Conservation (phyloP, 225 moss, liverwort and hornwort genomes). For the Marchantia paleacea region DNA sequence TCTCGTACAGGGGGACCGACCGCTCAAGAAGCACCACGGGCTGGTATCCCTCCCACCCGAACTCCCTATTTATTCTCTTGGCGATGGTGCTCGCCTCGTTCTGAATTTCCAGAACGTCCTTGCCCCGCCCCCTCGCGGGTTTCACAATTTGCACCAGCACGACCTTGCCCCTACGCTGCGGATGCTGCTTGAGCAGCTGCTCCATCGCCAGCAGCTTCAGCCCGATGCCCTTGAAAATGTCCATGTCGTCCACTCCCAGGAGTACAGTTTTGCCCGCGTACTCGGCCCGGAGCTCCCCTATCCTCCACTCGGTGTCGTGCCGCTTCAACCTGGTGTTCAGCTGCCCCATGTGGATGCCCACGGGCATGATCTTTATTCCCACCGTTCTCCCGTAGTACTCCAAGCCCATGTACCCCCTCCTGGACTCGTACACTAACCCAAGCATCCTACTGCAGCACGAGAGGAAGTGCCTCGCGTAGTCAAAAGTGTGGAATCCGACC, state of each 20-base stretch:
- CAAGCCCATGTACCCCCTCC: slow-evolving; percentile 83
- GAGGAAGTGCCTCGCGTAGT: slow-evolving; percentile 85
- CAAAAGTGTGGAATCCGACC: slow-evolving; percentile 88
- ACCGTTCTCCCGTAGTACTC: slow-evolving; percentile 90
- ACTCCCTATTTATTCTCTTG: slow-evolving; percentile 69
- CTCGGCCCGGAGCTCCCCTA: slow-evolving; percentile 60
- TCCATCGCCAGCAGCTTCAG: slow-evolving; percentile 85
- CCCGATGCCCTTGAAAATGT: slow-evolving; percentile 86
- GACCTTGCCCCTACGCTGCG: slow-evolving; percentile 58
- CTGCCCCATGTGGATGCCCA: slow-evolving; percentile 95
- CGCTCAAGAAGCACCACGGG: slow-evolving; percentile 70
- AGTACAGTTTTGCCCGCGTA: slow-evolving; percentile 62
- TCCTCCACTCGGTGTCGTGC: slow-evolving; percentile 61
- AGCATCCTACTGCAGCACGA: slow-evolving; percentile 93
- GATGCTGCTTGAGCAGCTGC: slow-evolving; percentile 69
- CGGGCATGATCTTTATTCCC: slow-evolving; percentile 91
- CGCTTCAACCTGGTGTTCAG: slow-evolving; percentile 56
- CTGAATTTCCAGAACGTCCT: slow-evolving; percentile 70
- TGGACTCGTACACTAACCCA: slow-evolving; percentile 82
- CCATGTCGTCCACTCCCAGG: slow-evolving; percentile 93
- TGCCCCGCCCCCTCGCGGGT: slow-evolving; percentile 67
- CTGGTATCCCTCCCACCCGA: slow-evolving; percentile 59
- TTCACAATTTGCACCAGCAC: slow-evolving; percentile 85
- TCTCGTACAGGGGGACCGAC: slow-evolving; percentile 64
- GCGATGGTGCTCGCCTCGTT: slow-evolving; percentile 68